Evolutionary conservation across 2,329 filamentous ascomycete genomes (phyloP).

Genomic region (Spiromastix sp.): DNA sequence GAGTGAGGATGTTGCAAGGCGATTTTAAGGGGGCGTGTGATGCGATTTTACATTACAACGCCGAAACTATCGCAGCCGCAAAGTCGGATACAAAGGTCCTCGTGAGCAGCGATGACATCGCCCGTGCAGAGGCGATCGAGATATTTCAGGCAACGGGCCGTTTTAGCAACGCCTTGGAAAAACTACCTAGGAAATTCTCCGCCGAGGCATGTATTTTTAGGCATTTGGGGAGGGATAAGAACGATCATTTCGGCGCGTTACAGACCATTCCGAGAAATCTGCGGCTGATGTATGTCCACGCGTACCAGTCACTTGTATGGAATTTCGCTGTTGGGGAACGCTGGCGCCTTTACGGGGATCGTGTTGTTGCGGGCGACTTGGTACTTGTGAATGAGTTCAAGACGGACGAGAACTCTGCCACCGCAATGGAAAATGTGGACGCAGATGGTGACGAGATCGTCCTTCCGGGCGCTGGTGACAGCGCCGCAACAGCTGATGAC

Average conservation of each 20-base stretch:
- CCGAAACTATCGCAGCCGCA: slow-evolving; percentile 44
- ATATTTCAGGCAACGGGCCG: slow-evolving; percentile 57
- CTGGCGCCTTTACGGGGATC: slow-evolving; percentile 62
- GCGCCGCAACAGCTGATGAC: slow-evolving; percentile 43
- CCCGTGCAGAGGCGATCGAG: slow-evolving; percentile 68
- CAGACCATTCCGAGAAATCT: slow-evolving; percentile 70
- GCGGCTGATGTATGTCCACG: slow-evolving; percentile 90
- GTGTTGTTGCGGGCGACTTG: slow-evolving; percentile 76
- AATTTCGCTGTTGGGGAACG: slow-evolving; percentile 74
- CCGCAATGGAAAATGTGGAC: slow-evolving; percentile 32
- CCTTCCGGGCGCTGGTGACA: slow-evolving; percentile 48
- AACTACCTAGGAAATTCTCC: slow-evolving; percentile 69
- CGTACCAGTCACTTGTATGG: slow-evolving; percentile 92
- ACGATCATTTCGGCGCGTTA: slow-evolving; percentile 73
- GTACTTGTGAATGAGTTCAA: slow-evolving; percentile 55
- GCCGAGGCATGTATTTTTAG: slow-evolving; percentile 72
- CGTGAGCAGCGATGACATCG: slow-evolving; percentile 64
- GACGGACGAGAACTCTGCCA: slow-evolving; percentile 17
- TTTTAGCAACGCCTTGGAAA: slow-evolving; percentile 49
- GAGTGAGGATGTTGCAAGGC: slow-evolving; percentile 69
- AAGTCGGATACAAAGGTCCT: slow-evolving; percentile 29
- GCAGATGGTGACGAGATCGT: slow-evolving; percentile 58
- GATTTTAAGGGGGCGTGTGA: slow-evolving; percentile 74
- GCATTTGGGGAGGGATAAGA: slow-evolving; percentile 50
- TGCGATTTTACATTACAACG: slow-evolving; percentile 63